phyloP scores from a whole-genome alignment of 164 flowering plant genomes.

The Umbellularia californica region DNA sequence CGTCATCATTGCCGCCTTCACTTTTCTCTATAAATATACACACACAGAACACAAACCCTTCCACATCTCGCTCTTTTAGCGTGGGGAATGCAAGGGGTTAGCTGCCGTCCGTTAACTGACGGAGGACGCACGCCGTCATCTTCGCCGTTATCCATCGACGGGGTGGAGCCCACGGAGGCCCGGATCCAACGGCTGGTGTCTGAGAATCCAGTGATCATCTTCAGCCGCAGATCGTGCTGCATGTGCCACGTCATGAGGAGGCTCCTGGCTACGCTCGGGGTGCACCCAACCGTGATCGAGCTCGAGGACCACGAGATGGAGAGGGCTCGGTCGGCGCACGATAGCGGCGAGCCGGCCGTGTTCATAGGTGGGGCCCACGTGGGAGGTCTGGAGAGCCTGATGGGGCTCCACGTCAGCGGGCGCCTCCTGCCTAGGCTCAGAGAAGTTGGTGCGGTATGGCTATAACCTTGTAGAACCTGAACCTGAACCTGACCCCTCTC shows the following conservation, averaged over 20 bases:
- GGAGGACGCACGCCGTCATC: conserved; percentile 17
- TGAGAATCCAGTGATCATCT: conserved; percentile 84
- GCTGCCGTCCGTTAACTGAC: conserved; percentile 9
- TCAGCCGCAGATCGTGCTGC: conserved; percentile 76
- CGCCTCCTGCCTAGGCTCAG: conserved; percentile 61
- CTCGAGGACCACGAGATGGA: conserved; percentile 63
- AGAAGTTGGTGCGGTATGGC: conserved; percentile 32
- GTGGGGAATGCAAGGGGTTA: conserved; percentile 32
- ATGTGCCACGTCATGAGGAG: conserved; percentile 94
- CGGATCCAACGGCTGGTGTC: conserved; percentile 64
- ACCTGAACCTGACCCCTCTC: no score
- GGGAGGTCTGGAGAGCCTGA: conserved; percentile 73
- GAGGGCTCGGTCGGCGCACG: not conserved
- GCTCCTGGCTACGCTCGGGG: conserved; percentile 66
- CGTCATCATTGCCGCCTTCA: no score
- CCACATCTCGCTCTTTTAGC: no score
- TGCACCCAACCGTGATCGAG: conserved; percentile 87
- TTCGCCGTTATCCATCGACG: conserved; percentile 55
- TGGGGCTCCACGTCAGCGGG: conserved; percentile 69
- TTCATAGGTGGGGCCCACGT: conserved; percentile 74
- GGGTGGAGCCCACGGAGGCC: conserved; percentile 53
- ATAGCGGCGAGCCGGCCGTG: conserved; percentile 43
- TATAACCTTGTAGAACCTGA: not conserved
- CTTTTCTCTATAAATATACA: no score
- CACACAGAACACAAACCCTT: no score